phyloP scores from a whole-genome alignment of 2,329 filamentous ascomycete species.

The Stagonosporopsis chrysanthemi region DNA sequence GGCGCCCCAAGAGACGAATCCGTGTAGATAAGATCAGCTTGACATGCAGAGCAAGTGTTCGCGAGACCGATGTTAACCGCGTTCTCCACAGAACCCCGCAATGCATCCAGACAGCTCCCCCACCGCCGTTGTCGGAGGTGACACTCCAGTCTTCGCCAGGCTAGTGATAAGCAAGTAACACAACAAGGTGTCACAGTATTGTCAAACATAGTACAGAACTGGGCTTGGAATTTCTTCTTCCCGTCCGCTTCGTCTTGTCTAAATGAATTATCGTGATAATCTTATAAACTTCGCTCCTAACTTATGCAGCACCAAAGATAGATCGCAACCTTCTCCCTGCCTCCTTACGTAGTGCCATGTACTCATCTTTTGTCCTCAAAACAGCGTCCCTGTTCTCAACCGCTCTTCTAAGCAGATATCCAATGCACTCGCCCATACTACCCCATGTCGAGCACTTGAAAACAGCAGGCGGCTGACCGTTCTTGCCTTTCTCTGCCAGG shows the following conservation, averaged over 20 bases:
- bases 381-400: slow-evolving; percentile 69
- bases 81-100: slow-evolving; percentile 17
- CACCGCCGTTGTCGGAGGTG: slow-evolving; percentile 3
- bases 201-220: neutral
- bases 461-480: slow-evolving; percentile 54
- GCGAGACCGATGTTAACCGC: slow-evolving; percentile 18
- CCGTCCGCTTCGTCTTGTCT: slow-evolving; percentile 1
- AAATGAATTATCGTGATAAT: neutral
- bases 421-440: slow-evolving; percentile 74
- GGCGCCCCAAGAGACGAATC: neutral
- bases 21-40: slow-evolving; percentile 12
- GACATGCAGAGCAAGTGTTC: neutral
- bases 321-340: slow-evolving; percentile 30
- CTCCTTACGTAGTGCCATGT: slow-evolving; percentile 37
- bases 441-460: slow-evolving; percentile 68
- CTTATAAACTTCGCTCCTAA: neutral
- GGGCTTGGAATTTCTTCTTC: neutral
- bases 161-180: neutral
- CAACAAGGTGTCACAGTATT: neutral
- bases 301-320: slow-evolving; percentile 18
- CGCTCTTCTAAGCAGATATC: slow-evolving; percentile 68
- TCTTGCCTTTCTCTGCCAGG: slow-evolving; percentile 30
- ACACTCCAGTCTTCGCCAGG: neutral
- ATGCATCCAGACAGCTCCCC: slow-evolving; percentile 5
- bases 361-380: slow-evolving; percentile 51